A percentile compares a stretch with the other conserved stretches of the same genome.
phyloP scores from a whole-genome alignment of 140 eudicot species.

The Flaveria floridana region DNA sequence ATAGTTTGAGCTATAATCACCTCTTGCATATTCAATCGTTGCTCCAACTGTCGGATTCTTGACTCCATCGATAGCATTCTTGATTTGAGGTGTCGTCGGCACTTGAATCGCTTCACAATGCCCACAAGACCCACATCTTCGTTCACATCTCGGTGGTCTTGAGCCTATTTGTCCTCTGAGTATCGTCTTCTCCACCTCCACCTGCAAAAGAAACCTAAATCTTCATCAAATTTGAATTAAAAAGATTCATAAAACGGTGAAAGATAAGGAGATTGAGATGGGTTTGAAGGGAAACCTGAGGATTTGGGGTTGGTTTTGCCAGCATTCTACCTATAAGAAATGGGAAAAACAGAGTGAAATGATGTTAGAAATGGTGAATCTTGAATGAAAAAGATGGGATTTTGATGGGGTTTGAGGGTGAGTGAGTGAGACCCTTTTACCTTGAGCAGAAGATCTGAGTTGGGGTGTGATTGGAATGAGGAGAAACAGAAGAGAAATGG shows the following conservation, averaged over 20 bases:
- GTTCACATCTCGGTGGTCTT: constrained; percentile 86
- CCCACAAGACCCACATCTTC: constrained; percentile 71
- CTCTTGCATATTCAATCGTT: constrained; percentile 48
- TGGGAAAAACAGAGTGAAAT: not conserved
- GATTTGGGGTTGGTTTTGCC: constrained; percentile 31
- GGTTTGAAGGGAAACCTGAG: constrained; percentile 33
- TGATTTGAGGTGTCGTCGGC: constrained; percentile 67
- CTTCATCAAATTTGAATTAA: not conserved
- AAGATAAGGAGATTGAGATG: not conserved
- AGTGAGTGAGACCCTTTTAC: constrained; percentile 34
- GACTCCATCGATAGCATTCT: constrained; percentile 24
- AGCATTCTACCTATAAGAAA: constrained; percentile 53
- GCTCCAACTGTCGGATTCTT: constrained; percentile 33
- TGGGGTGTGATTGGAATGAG: constrained; percentile 47
- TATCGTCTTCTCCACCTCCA: constrained; percentile 41
- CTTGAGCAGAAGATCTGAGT: constrained; percentile 50
- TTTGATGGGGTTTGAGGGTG: constrained; percentile 9
- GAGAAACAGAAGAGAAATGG: constrained; percentile 54
- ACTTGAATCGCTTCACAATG: constrained; percentile 93
- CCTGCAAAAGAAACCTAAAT: not conserved
- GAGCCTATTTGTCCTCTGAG: constrained; percentile 72
- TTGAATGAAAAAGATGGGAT: not conserved
- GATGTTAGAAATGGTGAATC: not conserved
- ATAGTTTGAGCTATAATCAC: constrained; percentile 63
- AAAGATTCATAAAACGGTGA: not conserved